Evolutionary conservation across 257 asterid species (phyloP).

Genomic region (Plectranthus barbatus): DNA sequence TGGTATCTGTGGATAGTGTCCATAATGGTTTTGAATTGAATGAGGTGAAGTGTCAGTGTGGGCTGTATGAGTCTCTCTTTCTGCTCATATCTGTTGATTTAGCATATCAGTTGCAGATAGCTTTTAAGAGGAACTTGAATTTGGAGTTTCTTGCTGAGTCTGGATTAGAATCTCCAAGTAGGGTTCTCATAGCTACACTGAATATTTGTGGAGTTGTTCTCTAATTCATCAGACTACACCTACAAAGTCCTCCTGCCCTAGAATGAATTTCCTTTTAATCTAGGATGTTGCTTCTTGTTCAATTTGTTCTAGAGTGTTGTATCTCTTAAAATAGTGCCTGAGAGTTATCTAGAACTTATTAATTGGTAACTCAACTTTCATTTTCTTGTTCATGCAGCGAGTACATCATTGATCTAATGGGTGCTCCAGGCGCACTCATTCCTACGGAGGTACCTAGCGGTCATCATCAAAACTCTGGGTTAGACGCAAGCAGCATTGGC

Average conservation of each 20-base stretch:
- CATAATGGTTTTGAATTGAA: neutral
- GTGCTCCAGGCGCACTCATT: slow-evolving; percentile 98
- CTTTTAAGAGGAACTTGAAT: neutral
- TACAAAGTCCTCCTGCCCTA: neutral
- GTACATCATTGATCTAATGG: slow-evolving; percentile 95
- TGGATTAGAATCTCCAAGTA: neutral
- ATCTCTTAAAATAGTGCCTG: neutral
- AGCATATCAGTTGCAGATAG: neutral
- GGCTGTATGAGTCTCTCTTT: neutral
- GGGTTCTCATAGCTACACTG: neutral
- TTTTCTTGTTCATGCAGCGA: slow-evolving; percentile 58
- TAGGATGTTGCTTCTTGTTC: neutral
- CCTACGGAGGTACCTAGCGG: slow-evolving; percentile 77
- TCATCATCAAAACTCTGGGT: slow-evolving; percentile 46
- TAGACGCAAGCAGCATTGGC: slow-evolving; percentile 39
- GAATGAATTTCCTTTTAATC: neutral
- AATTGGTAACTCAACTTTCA: neutral
- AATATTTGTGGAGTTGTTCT: neutral
- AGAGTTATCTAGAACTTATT: neutral
- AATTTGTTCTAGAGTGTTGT: neutral
- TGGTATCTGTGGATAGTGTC: neutral
- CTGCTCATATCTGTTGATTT: slow-evolving; percentile 5
- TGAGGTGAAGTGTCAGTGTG: neutral
- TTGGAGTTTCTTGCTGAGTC: neutral
- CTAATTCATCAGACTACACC: neutral